Conservation (phyloP, 371 early-diverging fungal species). For the Rhizopus sp. region DNA sequence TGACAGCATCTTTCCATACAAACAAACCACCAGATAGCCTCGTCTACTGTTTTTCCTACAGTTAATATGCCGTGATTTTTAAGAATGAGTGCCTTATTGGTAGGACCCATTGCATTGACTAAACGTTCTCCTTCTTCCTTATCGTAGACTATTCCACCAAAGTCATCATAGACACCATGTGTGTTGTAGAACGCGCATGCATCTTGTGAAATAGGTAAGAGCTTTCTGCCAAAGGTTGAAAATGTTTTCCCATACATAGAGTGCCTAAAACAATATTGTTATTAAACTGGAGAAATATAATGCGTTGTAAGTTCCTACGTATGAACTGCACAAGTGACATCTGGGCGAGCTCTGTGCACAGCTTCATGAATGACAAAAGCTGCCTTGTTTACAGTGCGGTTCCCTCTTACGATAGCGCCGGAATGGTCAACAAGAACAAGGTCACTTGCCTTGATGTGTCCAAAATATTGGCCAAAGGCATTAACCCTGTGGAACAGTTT, state of each 20-base stretch:
- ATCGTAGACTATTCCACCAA: conserved; percentile 57
- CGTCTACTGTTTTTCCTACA: conserved; percentile 55
- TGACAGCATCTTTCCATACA: conserved; percentile 60
- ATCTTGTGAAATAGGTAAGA: conserved; percentile 62
- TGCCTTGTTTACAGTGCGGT: conserved; percentile 54
- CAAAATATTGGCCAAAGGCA: conserved; percentile 56
- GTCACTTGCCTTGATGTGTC: conserved; percentile 57
- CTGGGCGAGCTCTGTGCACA: conserved; percentile 49
- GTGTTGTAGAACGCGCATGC: conserved; percentile 58
- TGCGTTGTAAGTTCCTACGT: conserved; percentile 24
- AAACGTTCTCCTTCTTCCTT: conserved; percentile 54
- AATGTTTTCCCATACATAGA: conserved; percentile 64
- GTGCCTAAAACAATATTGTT: conserved; percentile 32
- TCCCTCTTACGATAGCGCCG: conserved; percentile 55
- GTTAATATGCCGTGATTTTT: conserved; percentile 67
- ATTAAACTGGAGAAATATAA: neutral
- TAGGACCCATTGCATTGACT: conserved; percentile 45
- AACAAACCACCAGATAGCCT: conserved; percentile 61
- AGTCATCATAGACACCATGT: conserved; percentile 52
- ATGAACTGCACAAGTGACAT: conserved; percentile 59
- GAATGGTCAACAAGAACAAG: conserved; percentile 56
- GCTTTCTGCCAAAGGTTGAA: conserved; percentile 44
- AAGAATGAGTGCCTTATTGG: conserved; percentile 55
- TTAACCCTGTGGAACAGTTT: conserved; percentile 41
- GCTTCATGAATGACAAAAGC: conserved; percentile 66